Base-by-base conservation (phyloP, 2,329 filamentous ascomycete genomes). In the Pestalotiopsis fici region DNA sequence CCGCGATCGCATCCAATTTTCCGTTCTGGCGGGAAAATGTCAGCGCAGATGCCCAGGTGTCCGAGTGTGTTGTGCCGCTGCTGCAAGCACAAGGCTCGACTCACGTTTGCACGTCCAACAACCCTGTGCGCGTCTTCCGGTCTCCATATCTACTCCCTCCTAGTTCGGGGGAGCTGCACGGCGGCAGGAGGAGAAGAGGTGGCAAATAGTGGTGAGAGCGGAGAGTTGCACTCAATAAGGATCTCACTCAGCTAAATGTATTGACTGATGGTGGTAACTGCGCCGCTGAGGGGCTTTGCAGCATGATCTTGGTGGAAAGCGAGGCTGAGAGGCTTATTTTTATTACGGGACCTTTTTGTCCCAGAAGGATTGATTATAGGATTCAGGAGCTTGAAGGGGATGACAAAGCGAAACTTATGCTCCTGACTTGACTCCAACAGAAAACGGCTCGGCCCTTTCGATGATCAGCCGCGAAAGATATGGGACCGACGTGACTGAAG, bases 1-100 rank as follows among this genome's bases (percentile, higher is more conserved):
- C 75, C 74, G 64, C 79, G 79, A 72, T 85, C 83, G 69, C 83
- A 85, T 57, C 82, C 82, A 67, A 85, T 81, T 72, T 85, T 85
- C 66, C 82, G 81, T 68, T 78, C 83, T 85, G 72, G 54, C 21
- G 12, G 47, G 21, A 23, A 35, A 55, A 21, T n/a, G 27, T 35
- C 31, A 21, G 39, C 35, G 35, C 12, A 50, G 11, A 28, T 27
- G n/a, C 23, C n/a, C 13, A 23, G n/a, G 3, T 28, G 37, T 47
- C 18, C 28, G 60, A 47, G 31, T 35, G 31, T 35, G 31, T 35
- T 6, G 6, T 25, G n/a, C n/a, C 13, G 60, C 25, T 47, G 35
- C 31, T 27, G 21, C n/a, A 25, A 37, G 18, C 21, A 15, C 25
- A 57, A 25, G 55, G 23, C 55, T 15, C 27, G 55, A n/a, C 77